Conservation (phyloP, 2,329 filamentous ascomycete species). For the Septoria linicola region DNA sequence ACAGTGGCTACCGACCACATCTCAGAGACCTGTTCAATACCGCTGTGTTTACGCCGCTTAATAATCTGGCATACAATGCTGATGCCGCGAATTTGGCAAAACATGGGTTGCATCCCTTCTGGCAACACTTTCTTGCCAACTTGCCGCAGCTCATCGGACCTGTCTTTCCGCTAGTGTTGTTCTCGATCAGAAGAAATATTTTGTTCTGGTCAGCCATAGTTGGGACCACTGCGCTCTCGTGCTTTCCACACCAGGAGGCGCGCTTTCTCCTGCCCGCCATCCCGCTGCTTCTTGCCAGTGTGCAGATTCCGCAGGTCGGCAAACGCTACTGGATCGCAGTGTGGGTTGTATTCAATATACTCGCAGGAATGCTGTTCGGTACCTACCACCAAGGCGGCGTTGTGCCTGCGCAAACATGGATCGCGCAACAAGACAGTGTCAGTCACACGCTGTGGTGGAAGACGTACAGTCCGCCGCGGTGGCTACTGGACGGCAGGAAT, state of each 20-base stretch:
- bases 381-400: constrained; percentile 78
- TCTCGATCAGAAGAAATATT: constrained; percentile 56
- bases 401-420: constrained; percentile 71
- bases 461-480: constrained; percentile 77
- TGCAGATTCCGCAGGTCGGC: constrained; percentile 61
- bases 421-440: constrained; percentile 66
- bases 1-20: constrained; percentile 66
- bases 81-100: constrained; percentile 50
- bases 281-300: constrained; percentile 72
- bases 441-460: constrained; percentile 80
- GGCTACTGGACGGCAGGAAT: constrained; percentile 75
- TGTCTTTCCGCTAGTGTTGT: constrained; percentile 48
- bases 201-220: constrained; percentile 72
- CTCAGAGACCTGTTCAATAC: constrained; percentile 63
- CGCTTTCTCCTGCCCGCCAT: constrained; percentile 74
- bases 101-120: constrained; percentile 55
- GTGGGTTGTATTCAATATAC: constrained; percentile 70
- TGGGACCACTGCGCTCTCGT: constrained; percentile 67
- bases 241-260: constrained; percentile 77
- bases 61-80: constrained; percentile 55
- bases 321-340: constrained; percentile 22
- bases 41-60: constrained; percentile 52
- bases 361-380: constrained; percentile 73
- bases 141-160: constrained; percentile 55
- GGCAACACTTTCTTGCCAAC: constrained; percentile 53